Base-by-base conservation (phyloP, 306 rosid species). In the Rosa rugosa region DNA sequence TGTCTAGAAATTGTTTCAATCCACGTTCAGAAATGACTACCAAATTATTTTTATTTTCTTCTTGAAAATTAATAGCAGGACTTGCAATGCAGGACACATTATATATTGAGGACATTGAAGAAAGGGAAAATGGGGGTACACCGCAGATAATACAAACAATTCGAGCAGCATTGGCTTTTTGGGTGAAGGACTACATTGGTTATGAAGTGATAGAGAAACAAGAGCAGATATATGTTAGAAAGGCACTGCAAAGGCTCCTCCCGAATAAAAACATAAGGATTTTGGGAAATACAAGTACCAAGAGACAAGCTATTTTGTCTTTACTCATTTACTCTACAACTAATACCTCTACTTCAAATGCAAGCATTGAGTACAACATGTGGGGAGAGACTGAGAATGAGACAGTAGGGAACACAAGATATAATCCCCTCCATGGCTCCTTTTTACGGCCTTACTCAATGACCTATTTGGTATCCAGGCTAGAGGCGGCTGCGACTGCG, bases 391-490 rank as follows among this genome's bases (percentile, higher is more conserved):
- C 62, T 0, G 38, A 34, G 42, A 31, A 12, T 31, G 67, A 36
- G 25, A n/a, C 27, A 11, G 51, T 10, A 6, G 88, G 89, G 71
- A 84, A 75, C 53, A 82, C 75, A 75, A 89, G 92, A 80, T 94
- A 71, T 0, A 91, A 88, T 64, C 94, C 95, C 74, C 93, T 94
- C 59, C 92, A 89, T 83, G 97, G 98, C 18, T 85, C 91, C 69
- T 92, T 91, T 50, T 91, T 76, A 92, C 97, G 64, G 54, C 89
- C 10, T 73, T 94, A 22, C 90, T 94, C 44, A 94, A 88, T 83
- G 97, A 92, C 75, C 77, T 91, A 36, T 94, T 94, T 34, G 98
- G 98, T 36, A 89, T 94, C 60, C 97, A 92, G 80, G 91, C 97
- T 79, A 77, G 97, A 34, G 98, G 98, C 2, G 97, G 97, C 13